A percentile compares a stretch with the other conserved stretches of the same genome.
Evolutionary conservation across 1,139 yeast genomes (phyloP).

Genomic region (Pneumocystis oryctolagi): DNA sequence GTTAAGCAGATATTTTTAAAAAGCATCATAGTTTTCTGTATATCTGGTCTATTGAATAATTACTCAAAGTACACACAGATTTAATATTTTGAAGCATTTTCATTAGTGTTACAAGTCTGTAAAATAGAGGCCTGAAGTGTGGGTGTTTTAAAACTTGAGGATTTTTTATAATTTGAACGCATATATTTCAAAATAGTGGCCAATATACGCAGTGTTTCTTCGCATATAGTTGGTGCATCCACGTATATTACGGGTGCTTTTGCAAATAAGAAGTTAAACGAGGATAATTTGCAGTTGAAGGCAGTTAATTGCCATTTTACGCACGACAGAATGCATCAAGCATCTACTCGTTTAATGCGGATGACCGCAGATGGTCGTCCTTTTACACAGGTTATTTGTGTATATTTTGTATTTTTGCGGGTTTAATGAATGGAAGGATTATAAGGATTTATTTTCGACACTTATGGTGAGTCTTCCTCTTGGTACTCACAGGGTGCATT

Average conservation of each 20-base stretch:
- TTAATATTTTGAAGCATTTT: no score
- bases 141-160: no score
- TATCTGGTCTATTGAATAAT: no score
- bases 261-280: background rate
- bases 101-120: no score
- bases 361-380: slow-evolving; percentile 13
- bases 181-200: background rate
- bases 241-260: background rate
- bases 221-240: background rate
- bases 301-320: background rate
- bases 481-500: slow-evolving; percentile 20
- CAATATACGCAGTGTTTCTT: background rate
- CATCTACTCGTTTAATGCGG: slow-evolving; percentile 10
- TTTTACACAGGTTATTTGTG: slow-evolving; percentile 7
- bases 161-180: background rate
- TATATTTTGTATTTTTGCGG: background rate
- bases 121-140: no score
- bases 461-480: slow-evolving; percentile 37
- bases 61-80: no score
- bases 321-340: slow-evolving; percentile 12
- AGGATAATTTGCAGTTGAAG: background rate
- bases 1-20: no score
- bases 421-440: slow-evolving; percentile 23
- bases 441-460: slow-evolving; percentile 43
- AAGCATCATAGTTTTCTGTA: no score